Base-by-base conservation (phyloP, 2,329 filamentous ascomycete genomes). In the Seiridium cupressi region DNA sequence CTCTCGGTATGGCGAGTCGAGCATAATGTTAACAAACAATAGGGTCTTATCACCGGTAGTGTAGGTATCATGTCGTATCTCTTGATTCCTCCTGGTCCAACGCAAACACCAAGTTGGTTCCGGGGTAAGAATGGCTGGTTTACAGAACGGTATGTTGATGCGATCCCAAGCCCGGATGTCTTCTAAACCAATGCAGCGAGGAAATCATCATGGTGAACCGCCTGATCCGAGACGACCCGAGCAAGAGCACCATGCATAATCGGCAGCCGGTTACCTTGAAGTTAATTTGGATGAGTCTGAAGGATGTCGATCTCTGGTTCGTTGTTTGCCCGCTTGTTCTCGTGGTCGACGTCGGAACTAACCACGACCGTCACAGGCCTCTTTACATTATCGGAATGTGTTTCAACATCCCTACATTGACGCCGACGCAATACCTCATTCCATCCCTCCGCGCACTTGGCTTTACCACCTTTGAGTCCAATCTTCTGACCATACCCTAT, bases 181-280 rank as follows among this genome's bases (percentile, higher is more conserved):
- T 11, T 60, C 8, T 40, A 32, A 32, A 26, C 32, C 42, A 65
- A 7, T 38, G 3, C 18, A 70, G 68, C 11, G 83, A 86, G 66
- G 78, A 84, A 53, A 72, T 73, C 35, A 87, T 87, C 54, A 77
- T 87, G 18, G 84, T 87, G 5, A 87, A 86, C 63, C 77, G 86
- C 3, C 67, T 77, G 2, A 72, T 78, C 6, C 78, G 85, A 26
- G 55, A 58, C 26, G 55, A 58, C 11, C 55, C 55, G 36, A 34
- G 55, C n/a, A 58, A 58, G 13, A 46, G 55, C 5, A 58, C 55
- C 3, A 58, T 58, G 55, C 55, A 58, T 34, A 58, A 58, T 32
- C 55, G 55, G 26, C 46, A 58, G 32, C 55, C 55, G 5, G 42
- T 58, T n/a, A 40, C 44, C 6, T 26, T 58, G 18, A 35, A 18